Base-by-base conservation (phyloP, 2,329 filamentous ascomycete genomes). In the Neospermospora avenae region DNA sequence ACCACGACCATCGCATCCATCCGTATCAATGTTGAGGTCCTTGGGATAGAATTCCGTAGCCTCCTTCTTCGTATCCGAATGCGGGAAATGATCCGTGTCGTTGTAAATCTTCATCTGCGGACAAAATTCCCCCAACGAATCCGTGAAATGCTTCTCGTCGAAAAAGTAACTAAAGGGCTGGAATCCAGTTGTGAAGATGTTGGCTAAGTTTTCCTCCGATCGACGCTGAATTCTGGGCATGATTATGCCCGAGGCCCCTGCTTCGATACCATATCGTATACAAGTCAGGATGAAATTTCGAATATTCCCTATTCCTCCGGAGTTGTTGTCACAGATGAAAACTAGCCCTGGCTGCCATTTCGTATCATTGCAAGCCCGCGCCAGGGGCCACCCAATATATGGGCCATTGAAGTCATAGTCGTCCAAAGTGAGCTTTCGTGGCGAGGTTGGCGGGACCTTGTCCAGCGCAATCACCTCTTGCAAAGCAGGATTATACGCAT, bases 211-310 rank as follows among this genome's bases (percentile, higher is more conserved):
- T 11, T 71, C 67, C 14, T 75, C 73, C 24, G 74, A 77, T 20
- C 78, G 74, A n/a, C 74, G 75, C 53, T 76, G 74, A 55, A 81
- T 80, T 56, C 66, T 74, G 1, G 79, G 79, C 59, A 81, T 70
- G 5, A 78, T 74, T 1, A 81, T 64, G 0, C 77, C 77, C 0
- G 77, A 75, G 3, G 78, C 78, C 25, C 78, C 79, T 6, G 77
- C 77, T 25, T 79, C 77, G 61, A 81, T 75, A 18, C 75, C 77
- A 62, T 81, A 81, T 20, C 79, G 76, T 22, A 81, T 61, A 58
- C 78, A 81, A 8, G 78, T 81, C 56, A 81, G 73, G 46, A 81
- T 78, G 66, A 78, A 81, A 65, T 79, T 80, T 56, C 79, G 73
- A 37, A 81, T 80, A 60, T 81, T 81, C 20, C 79, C 78, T 51